These are phyloP conservation scores for Apiotrichum gamsii DNA, from an alignment of 1,284 basidiomycete genomes.

Conservation along the genomic window DNA sequence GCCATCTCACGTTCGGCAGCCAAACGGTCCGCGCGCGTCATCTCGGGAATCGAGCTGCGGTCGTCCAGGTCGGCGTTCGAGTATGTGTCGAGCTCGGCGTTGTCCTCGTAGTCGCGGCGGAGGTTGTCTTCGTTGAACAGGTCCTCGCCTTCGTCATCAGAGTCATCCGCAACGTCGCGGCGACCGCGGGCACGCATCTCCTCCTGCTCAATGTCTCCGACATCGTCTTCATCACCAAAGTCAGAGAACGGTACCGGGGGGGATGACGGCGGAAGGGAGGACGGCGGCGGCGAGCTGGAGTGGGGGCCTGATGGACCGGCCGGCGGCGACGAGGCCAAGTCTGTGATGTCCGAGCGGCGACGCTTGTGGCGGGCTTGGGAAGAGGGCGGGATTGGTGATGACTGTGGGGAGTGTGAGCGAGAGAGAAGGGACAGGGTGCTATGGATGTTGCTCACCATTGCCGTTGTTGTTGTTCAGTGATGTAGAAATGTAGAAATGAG, in stretches of 20 bases:
- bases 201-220: slow-evolving; percentile 63
- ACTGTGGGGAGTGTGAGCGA: background rate
- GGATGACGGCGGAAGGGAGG: slow-evolving; percentile 53
- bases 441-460: background rate
- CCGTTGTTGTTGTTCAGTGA: background rate
- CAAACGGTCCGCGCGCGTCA: slow-evolving; percentile 68
- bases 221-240: slow-evolving; percentile 75
- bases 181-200: slow-evolving; percentile 51
- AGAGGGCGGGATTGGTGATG: slow-evolving; percentile 6
- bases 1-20: slow-evolving; percentile 85
- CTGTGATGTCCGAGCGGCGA: slow-evolving; percentile 1
- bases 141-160: slow-evolving; percentile 74
- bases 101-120: slow-evolving; percentile 81
- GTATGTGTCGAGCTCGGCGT: slow-evolving; percentile 78
- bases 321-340: background rate
- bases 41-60: slow-evolving; percentile 64
- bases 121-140: slow-evolving; percentile 75
- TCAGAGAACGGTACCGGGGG: slow-evolving; percentile 79
- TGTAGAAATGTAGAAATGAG: background rate
- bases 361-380: slow-evolving; percentile 10
- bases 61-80: slow-evolving; percentile 84
- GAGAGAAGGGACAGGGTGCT: background rate
- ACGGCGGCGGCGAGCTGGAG: slow-evolving; percentile 38
- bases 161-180: slow-evolving; percentile 55
- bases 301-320: slow-evolving; percentile 33